Evolutionary conservation across 306 rosid species (phyloP), one percentile per base, ranked within the genome.

Genomic region (Rosa persica): DNA sequence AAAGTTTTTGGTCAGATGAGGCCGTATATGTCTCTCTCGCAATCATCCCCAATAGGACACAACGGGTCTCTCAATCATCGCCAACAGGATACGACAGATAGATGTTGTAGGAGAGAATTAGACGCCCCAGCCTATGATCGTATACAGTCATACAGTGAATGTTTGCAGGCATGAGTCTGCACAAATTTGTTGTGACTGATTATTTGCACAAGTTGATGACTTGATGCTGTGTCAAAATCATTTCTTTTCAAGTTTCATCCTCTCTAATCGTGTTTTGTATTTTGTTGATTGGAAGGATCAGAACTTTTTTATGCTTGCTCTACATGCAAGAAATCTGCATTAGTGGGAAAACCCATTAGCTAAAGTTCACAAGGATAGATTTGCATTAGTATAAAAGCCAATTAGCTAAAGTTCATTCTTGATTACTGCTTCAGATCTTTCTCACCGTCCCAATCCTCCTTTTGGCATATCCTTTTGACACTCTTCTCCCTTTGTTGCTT

Each of bases 361-460:
- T 67, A 67, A 67, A 34, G 22, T 64, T 64, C 43, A 30, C 36
- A 34, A 61, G 64, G 64, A 57, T 57, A 57, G 15, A 57, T 23
- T 57, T 57, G 64, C 30, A 57, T 57, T 23, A 9, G 34, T 22
- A 22, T 22, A 34, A 57, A 22, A 57, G 64, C 34, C 64, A 22
- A 57, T 0, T 19, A 57, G 67, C 43, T 64, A 42, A 47, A 70
- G 77, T 48, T 40, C 54, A 64, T 80, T 55, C 85, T 80, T 79
- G 65, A 65, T 25, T 69, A 76, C 76, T 57, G 80, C 71, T 83
- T 55, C 43, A 61, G 60, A 79, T 70, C 80, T 87, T 89, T 87
- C 85, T 79, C 73, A 89, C 84, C 91, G 70, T 79, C 87, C 83
- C 77, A 66, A 73, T 89, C 40, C 81, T 89, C 23, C 67, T 72